These are phyloP conservation scores for Vigna radiata DNA, from an alignment of 306 rosid species.

Conservation along the genomic window DNA sequence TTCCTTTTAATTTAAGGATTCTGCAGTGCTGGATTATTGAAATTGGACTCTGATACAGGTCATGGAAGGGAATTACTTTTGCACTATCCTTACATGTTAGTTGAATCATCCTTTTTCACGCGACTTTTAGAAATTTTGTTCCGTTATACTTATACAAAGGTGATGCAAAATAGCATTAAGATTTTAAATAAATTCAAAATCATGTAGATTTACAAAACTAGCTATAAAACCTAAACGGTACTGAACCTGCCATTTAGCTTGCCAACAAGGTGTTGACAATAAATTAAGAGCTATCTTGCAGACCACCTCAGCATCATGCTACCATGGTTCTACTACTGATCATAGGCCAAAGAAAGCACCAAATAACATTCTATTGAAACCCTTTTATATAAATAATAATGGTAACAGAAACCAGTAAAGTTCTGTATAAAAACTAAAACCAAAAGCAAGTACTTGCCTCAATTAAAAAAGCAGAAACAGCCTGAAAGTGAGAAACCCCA, in stretches of 20 bases:
- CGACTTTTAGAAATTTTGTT: background rate
- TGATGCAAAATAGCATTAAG: background rate
- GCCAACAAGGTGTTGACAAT: background rate
- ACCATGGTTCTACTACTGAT: slow-evolving; percentile 11
- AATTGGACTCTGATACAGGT: background rate
- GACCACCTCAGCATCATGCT: background rate
- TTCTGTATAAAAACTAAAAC: background rate
- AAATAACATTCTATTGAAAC: background rate
- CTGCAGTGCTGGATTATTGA: background rate
- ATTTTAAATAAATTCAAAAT: slow-evolving; percentile 5
- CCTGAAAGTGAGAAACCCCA: slow-evolving; percentile 39
- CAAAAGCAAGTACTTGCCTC: slow-evolving; percentile 52
- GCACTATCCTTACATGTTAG: background rate
- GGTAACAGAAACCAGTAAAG: slow-evolving; percentile 13
- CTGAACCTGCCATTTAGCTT: slow-evolving; percentile 8
- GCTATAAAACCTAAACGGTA: background rate
- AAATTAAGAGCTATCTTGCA: no score
- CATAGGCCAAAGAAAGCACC: slow-evolving; percentile 29
- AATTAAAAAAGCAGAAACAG: slow-evolving; percentile 48
- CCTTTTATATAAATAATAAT: slow-evolving; percentile 11
- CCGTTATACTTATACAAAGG: background rate
- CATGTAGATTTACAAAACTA: background rate
- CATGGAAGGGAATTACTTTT: background rate
- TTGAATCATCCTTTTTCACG: background rate
- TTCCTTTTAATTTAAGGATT: slow-evolving; percentile 3